Evolutionary conservation across 441 rosid genomes (phyloP).

Genomic region (Biscutella laevigata): DNA sequence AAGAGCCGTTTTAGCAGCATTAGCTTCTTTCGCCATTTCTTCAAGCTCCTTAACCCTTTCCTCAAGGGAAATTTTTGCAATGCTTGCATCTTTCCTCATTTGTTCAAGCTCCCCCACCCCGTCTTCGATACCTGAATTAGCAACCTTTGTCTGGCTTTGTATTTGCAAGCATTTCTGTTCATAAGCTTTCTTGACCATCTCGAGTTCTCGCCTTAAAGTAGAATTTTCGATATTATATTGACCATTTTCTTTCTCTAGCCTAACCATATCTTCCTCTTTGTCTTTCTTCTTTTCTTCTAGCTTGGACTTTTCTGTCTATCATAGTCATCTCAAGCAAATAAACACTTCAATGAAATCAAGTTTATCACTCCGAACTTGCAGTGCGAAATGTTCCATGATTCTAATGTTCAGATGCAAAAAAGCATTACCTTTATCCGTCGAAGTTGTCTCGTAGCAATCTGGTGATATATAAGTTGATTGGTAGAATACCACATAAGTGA

Average conservation of each 20-base stretch:
- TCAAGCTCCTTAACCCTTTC: conserved; percentile 39
- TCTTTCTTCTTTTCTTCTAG: conserved; percentile 42
- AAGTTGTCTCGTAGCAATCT: conserved; percentile 42
- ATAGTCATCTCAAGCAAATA: conserved; percentile 19
- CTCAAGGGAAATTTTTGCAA: conserved; percentile 36
- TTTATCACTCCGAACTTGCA: background rate
- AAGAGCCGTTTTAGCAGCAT: conserved; percentile 33
- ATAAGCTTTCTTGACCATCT: conserved; percentile 38
- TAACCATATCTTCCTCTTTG: conserved; percentile 34
- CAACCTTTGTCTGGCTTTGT: conserved; percentile 40
- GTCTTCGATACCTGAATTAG: conserved; percentile 36
- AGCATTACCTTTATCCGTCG: conserved; percentile 48
- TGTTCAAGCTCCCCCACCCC: conserved; percentile 35
- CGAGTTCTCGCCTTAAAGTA: conserved; percentile 49
- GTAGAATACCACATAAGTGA: background rate
- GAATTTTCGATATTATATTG: conserved; percentile 31
- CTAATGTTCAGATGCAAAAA: background rate
- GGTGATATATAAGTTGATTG: conserved; percentile 22
- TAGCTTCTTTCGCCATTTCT: conserved; percentile 34
- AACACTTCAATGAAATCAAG: background rate
- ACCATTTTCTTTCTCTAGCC: conserved; percentile 35
- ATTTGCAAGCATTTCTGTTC: conserved; percentile 40
- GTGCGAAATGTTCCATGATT: background rate
- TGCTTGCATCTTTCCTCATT: conserved; percentile 39
- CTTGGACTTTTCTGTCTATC: conserved; percentile 47